Base-by-base conservation (phyloP, 805 yeast genomes). In the Hanseniaspora lachancei region DNA sequence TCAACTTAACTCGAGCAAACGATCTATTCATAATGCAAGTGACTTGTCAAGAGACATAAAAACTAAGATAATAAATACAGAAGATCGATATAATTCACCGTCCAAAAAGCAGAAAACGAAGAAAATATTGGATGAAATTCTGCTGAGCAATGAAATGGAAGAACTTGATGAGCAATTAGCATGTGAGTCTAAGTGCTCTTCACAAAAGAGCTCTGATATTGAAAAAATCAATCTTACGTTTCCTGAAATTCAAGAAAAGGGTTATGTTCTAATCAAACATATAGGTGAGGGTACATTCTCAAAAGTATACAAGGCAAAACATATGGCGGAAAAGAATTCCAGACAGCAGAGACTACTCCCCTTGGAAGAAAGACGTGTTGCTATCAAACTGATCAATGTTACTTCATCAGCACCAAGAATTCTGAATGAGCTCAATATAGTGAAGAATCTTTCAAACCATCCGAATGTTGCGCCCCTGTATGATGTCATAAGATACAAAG, bases 401-500 rank as follows among this genome's bases (percentile, higher is more conserved):
- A 93, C 98, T 0, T 86, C 96, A 1, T 88, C 97, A 8, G 97
- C 97, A 0, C 82, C 80, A 59, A 77, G 99, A 68, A 91, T 93
- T 46, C 81, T 79, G 62, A 89, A 89, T 66, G 99, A 93, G 68
- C 76, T 93, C 60, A 83, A 83, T 60, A 71, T 93, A 48, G 74
- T 93, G 35, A 84, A 84, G 64, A 77, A 76, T 59, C 68, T 87
- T 51, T 75, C 82, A 8, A 86, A 86, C 0, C 80, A 83, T 59
- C 73, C 78, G 0, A 79, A 82, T 59, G 88, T 93, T 34, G 95
- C 96, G 0, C 96, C 97, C 0, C 71, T 93, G 53, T 76, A 91
- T 47, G 96, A 95, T 62, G 96, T 95, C 0, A 68, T 88, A 55
- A 74, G 98, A 59, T 77, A 77, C 63, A 86, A 86, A 62, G 98